Evolutionary conservation across 2,329 filamentous ascomycete species (phyloP).

Genomic region (Hypoxylon sp.): DNA sequence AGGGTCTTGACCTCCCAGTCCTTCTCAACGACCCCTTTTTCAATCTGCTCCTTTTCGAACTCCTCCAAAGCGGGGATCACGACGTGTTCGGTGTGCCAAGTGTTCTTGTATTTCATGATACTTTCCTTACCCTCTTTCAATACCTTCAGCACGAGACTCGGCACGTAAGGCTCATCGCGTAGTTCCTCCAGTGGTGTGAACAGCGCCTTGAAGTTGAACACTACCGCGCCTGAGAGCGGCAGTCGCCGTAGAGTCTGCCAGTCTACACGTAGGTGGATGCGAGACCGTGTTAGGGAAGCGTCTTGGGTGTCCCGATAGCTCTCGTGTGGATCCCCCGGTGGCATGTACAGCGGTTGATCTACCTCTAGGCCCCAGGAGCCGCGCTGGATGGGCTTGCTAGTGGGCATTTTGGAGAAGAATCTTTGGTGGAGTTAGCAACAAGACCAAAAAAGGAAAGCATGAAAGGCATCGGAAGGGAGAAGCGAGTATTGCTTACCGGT

Average conservation of each 20-base stretch:
- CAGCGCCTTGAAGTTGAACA: constrained; percentile 91
- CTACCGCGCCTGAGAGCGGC: constrained; percentile 80
- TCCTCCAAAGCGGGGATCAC: constrained; percentile 74
- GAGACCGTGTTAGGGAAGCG: constrained; percentile 67
- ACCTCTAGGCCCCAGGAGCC: constrained; percentile 89
- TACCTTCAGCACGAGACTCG: constrained; percentile 76
- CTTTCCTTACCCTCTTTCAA: constrained; percentile 78
- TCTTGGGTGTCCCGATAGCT: constrained; percentile 71
- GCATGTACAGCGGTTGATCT: constrained; percentile 81
- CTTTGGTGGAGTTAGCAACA: constrained; percentile 57
- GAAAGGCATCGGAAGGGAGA: not conserved
- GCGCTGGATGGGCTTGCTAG: constrained; percentile 82
- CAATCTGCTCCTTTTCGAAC: constrained; percentile 77
- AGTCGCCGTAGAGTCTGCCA: constrained; percentile 89
- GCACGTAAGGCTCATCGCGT: constrained; percentile 79
- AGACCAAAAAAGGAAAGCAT: not conserved
- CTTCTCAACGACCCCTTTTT: constrained; percentile 70
- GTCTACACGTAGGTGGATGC: constrained; percentile 82
- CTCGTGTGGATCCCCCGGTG: constrained; percentile 76
- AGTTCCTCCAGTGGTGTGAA: constrained; percentile 83
- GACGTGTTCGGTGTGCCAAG: constrained; percentile 83
- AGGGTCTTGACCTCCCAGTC: constrained; percentile 79
- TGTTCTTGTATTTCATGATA: constrained; percentile 85
- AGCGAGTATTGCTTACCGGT: constrained; percentile 68
- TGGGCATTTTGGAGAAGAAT: constrained; percentile 85